Evolutionary conservation across 192 early-diverging fungal species (phyloP).

Genomic region (Rhizoclosmatium sp.): DNA sequence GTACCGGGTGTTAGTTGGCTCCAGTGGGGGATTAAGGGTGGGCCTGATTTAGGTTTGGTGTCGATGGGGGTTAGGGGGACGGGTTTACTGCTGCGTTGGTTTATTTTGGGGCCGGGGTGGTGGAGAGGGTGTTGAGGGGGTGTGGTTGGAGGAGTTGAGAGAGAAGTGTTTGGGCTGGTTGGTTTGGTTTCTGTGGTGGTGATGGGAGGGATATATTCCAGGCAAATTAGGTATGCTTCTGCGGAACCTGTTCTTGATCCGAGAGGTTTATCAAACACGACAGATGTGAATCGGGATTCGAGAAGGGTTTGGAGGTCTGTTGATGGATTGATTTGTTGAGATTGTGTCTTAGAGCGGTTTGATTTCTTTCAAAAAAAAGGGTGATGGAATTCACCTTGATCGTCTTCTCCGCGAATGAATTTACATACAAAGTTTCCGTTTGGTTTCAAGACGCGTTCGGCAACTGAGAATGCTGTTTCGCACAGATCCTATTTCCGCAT

Average conservation of each 20-base stretch:
- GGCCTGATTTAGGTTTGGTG: constrained; percentile 1
- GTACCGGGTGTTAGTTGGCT: constrained; percentile 26
- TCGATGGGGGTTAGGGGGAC: constrained; percentile 14
- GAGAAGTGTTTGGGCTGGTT: not conserved
- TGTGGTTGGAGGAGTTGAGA: not conserved
- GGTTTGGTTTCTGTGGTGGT: not conserved
- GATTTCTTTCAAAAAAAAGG: not conserved
- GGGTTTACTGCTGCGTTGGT: constrained; percentile 13
- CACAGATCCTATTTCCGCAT: constrained; percentile 61
- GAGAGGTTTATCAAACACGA: constrained; percentile 72
- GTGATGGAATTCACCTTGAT: constrained; percentile 32
- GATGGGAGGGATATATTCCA: constrained; percentile 45
- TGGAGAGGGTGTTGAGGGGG: not conserved
- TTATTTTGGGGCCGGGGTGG: constrained; percentile 15
- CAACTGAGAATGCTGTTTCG: constrained; percentile 70
- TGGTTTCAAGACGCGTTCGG: constrained; percentile 56
- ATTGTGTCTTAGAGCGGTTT: not conserved
- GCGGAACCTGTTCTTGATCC: constrained; percentile 73
- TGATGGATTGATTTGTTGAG: not conserved
- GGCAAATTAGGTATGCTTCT: constrained; percentile 75
- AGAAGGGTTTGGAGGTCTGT: constrained; percentile 51
- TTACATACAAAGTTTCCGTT: constrained; percentile 76
- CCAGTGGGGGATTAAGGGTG: constrained; percentile 32
- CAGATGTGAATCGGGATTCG: constrained; percentile 58
- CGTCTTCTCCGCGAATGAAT: constrained; percentile 57